Conservation (phyloP, 345 rosid species). For the Populus davidiana region DNA sequence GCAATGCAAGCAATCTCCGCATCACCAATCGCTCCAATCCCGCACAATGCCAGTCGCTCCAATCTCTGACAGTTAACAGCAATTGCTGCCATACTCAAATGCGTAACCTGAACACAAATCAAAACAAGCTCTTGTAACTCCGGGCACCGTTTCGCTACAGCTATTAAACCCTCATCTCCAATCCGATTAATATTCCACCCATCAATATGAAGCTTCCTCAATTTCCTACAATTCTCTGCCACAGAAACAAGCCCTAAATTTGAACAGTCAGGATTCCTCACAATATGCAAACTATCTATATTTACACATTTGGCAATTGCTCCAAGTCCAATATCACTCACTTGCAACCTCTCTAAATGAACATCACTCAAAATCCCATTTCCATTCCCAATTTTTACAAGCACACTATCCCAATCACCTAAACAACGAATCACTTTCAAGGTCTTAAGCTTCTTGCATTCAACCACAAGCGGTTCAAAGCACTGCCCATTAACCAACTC, state of each 20-base stretch:
- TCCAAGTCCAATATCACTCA: conserved; percentile 57
- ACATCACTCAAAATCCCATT: conserved; percentile 41
- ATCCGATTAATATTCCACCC: conserved; percentile 85
- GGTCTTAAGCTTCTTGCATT: conserved; percentile 45
- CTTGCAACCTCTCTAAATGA: conserved; percentile 80
- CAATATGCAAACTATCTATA: conserved; percentile 66
- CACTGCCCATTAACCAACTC: conserved; percentile 74
- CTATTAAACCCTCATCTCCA: conserved; percentile 77
- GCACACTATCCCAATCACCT: conserved; percentile 76
- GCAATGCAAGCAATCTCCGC: conserved; percentile 65
- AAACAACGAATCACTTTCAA: conserved; percentile 71
- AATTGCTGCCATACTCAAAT: conserved; percentile 43
- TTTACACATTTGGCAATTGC: conserved; percentile 56
- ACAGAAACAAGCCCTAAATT: conserved; percentile 58
- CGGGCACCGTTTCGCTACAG: conserved; percentile 58
- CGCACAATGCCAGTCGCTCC: conserved; percentile 75
- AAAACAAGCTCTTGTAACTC: conserved; percentile 77
- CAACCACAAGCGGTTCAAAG: conserved; percentile 57
- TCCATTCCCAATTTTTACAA: conserved; percentile 45
- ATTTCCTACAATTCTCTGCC: conserved; percentile 60
- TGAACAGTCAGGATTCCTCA: conserved; percentile 72
- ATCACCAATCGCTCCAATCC: conserved; percentile 69
- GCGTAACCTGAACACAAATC: conserved; percentile 72
- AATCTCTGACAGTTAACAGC: conserved; percentile 59
- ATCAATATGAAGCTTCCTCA: conserved; percentile 85